Evolutionary conservation across 2,329 filamentous ascomycete species (phyloP), one percentile per base, ranked within the genome.

Genomic region (Trichoderma sp.): DNA sequence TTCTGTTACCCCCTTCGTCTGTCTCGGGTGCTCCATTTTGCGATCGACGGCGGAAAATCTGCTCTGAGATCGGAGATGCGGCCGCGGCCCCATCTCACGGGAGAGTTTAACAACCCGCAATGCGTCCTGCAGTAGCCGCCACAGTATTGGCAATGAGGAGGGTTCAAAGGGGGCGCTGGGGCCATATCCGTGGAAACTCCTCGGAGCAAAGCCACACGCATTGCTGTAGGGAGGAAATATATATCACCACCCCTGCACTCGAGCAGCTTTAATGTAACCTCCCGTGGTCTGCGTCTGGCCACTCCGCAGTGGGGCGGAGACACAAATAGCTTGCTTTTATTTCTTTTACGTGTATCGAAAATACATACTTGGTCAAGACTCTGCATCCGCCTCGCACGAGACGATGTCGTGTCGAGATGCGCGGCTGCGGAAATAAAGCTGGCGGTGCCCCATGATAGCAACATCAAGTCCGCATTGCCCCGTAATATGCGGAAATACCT

Each of bases 181-280:
- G 1, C 26, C 18, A 32, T 32, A 36, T 67, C 64, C 64, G 15
- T 67, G 64, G 64, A 39, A 67, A 57, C 64, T 67, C 64, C 64
- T 57, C 51, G 64, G 64, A 58, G 43, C 8, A 30, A 18, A 58
- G 32, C 32, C 53, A 21, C 15, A 15, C 56, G 56, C 56, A 32
- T 21, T n/a, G 28, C n/a, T 39, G 6, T 11, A n/a, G 14, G 3
- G 11, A 62, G 11, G 21, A 43, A 43, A 67, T 2, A 32, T 53
- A 15, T 30, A 57, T 12, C 7, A 39, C 21, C 53, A 8, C 64
- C 64, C 64, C 32, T 67, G 32, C n/a, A 28, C 18, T n/a, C 11
- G 7, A 36, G 2, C 12, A 57, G 30, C 24, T 8, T 63, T 4
- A 26, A 57, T 57, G 30, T 51, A 51, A 51, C 43, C 43, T 4